Evolutionary conservation across 345 rosid genomes (phyloP).

Genomic region (Eucalyptus pauciflora): DNA sequence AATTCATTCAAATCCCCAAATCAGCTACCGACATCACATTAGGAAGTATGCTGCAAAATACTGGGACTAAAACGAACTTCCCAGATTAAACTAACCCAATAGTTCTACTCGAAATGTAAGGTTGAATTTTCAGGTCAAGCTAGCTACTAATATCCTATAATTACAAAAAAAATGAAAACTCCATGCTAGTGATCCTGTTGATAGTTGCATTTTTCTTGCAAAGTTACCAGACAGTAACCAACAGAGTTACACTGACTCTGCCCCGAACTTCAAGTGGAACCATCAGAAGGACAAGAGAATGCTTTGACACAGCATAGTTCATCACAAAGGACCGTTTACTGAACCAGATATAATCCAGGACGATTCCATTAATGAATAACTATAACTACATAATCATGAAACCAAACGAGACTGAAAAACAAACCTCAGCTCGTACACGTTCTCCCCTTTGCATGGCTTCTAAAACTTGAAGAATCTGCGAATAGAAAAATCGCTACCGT

Average conservation of each 20-base stretch:
- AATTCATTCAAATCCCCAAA: neutral
- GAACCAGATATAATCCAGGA: neutral
- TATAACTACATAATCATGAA: neutral
- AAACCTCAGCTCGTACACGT: constrained; percentile 63
- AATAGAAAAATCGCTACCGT: constrained; percentile 2
- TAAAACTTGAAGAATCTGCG: constrained; percentile 79
- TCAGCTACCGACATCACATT: neutral
- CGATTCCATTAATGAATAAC: neutral
- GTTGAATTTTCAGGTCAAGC: neutral
- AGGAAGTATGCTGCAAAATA: neutral
- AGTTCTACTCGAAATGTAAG: neutral
- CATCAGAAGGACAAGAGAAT: neutral
- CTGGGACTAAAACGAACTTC: neutral
- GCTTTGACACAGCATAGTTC: neutral
- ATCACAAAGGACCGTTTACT: neutral
- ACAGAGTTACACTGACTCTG: neutral
- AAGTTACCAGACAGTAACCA: neutral
- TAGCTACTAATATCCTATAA: neutral
- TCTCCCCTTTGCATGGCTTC: constrained; percentile 76
- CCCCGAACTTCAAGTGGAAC: neutral
- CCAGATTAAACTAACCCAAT: neutral
- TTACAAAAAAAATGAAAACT: neutral
- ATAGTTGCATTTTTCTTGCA: neutral
- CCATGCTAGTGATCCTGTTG: neutral
- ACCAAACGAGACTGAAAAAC: neutral